A percentile compares a stretch with the other conserved stretches of the same genome.
Conservation (phyloP, 768 basidiomycete genomes). For the Termitomyces sp. region DNA sequence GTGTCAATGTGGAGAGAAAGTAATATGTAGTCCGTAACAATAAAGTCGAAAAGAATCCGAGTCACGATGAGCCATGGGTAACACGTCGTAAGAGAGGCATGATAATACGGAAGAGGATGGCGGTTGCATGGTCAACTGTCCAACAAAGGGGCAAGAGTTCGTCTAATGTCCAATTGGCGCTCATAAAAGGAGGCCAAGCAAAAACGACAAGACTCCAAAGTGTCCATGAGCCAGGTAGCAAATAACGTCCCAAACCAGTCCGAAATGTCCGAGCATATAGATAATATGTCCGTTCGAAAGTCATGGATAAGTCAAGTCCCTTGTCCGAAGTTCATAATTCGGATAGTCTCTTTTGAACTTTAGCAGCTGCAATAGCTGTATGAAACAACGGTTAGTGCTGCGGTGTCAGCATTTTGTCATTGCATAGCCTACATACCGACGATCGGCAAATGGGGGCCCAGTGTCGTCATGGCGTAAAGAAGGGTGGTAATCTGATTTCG, state of each 20-base stretch:
- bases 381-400: conserved; percentile 1
- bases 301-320: conserved; percentile 5
- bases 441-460: conserved; percentile 59
- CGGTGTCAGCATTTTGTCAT: neutral
- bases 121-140: conserved; percentile 13
- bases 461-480: conserved; percentile 60
- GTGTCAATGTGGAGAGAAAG: neutral
- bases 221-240: conserved; percentile 15
- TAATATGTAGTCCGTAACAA: conserved; percentile 3
- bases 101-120: neutral
- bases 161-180: conserved; percentile 18
- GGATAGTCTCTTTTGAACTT: conserved; percentile 39
- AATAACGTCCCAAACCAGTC: conserved; percentile 8
- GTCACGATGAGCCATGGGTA: conserved; percentile 1
- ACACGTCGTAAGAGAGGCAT: conserved; percentile 6
- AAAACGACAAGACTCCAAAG: conserved; percentile 17
- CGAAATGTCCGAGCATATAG: conserved; percentile 8
- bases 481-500: conserved; percentile 59
- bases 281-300: conserved; percentile 6
- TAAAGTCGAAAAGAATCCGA: neutral
- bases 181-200: conserved; percentile 12
- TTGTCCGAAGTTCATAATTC: conserved; percentile 17
- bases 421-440: conserved; percentile 30
- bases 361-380: conserved; percentile 33
- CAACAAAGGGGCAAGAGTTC: conserved; percentile 15